Percentiles rank a stretch among this genome's conserved stretches.
phyloP scores from a whole-genome alignment of 140 eudicot genomes.

The Ambrosia hybrid region DNA sequence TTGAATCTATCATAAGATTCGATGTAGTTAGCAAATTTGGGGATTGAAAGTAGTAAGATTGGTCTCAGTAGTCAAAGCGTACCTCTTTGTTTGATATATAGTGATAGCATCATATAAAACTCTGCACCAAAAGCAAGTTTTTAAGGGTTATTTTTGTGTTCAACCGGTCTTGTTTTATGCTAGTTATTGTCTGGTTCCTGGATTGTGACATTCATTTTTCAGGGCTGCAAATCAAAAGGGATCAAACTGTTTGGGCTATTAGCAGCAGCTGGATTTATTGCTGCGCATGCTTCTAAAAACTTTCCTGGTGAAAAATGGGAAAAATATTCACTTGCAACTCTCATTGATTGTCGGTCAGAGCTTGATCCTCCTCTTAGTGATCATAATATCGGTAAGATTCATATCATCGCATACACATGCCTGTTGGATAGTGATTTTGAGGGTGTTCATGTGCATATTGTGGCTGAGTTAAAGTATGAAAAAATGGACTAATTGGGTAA shows the following conservation, averaged over 20 bases:
- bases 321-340: constrained; percentile 79
- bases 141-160: not conserved
- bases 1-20: not conserved
- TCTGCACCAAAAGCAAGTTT: not conserved
- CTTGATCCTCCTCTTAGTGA: constrained; percentile 76
- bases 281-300: constrained; percentile 58
- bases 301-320: constrained; percentile 70
- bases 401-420: not conserved
- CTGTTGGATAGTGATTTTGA: not conserved
- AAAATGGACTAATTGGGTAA: too few species aligned
- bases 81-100: not conserved
- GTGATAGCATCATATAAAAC: not conserved
- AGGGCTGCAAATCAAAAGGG: constrained; percentile 64
- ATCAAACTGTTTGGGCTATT: constrained; percentile 60
- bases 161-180: not conserved
- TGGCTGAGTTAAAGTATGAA: too few species aligned
- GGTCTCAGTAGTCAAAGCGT: not conserved
- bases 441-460: not conserved
- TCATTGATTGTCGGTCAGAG: constrained; percentile 68
- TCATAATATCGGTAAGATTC: constrained; percentile 58
- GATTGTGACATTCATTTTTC: constrained; percentile 23
- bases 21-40: not conserved
- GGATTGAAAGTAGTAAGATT: not conserved
- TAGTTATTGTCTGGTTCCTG: not conserved
- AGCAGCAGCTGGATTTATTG: constrained; percentile 79